A percentile compares a stretch with the other conserved stretches of the same genome.
These are phyloP conservation scores for Beta macrorhiza DNA, from an alignment of 179 eudicot genomes.

Conservation along the genomic window DNA sequence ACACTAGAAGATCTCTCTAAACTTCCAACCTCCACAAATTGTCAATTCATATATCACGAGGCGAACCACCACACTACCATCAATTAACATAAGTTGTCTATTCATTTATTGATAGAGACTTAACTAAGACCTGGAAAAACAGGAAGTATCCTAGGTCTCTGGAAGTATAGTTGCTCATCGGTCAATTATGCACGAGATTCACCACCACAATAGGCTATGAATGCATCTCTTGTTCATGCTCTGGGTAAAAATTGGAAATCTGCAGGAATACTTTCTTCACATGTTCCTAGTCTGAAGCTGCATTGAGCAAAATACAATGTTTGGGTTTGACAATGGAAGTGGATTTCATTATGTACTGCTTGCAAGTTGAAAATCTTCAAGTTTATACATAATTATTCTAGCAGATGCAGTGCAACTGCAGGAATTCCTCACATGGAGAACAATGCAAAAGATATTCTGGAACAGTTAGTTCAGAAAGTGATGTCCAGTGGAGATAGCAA, in stretches of 20 bases:
- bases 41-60: too few species aligned
- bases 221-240: background rate
- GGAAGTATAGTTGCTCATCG: background rate
- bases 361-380: background rate
- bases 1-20: too few species aligned
- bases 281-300: background rate
- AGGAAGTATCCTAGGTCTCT: background rate
- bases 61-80: too few species aligned
- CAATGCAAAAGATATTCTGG: background rate
- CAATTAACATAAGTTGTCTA: too few species aligned
- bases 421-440: background rate
- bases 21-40: too few species aligned
- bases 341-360: background rate
- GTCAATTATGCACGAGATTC: background rate
- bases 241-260: background rate
- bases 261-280: background rate
- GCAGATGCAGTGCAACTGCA: background rate
- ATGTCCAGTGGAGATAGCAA: background rate
- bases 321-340: background rate
- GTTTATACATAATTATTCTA: background rate
- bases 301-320: background rate
- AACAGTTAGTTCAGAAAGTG: background rate
- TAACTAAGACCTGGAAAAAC: too few species aligned
- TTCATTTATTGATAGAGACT: too few species aligned
- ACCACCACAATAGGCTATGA: background rate